phyloP scores from a whole-genome alignment of 768 basidiomycete genomes.

The Leccinum boreale region DNA sequence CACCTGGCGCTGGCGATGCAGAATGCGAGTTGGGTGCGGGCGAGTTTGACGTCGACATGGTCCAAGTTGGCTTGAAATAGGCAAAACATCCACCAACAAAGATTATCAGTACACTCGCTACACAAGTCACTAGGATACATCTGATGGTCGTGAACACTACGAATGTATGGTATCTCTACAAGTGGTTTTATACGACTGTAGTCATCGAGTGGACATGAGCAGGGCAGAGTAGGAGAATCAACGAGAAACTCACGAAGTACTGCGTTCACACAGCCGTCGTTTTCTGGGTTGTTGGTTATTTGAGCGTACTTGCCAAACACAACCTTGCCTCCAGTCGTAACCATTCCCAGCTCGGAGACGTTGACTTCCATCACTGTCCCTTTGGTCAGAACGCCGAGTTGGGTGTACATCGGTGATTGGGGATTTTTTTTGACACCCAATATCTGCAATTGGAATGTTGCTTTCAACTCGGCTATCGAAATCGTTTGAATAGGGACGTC shows the following conservation, averaged over 20 bases:
- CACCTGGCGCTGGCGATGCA: slow-evolving; percentile 29
- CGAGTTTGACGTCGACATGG: slow-evolving; percentile 31
- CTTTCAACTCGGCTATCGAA: slow-evolving; percentile 84
- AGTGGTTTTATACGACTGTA: slow-evolving; percentile 25
- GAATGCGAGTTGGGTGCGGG: slow-evolving; percentile 29
- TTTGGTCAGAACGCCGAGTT: slow-evolving; percentile 95
- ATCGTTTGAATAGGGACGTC: neutral
- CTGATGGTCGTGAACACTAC: neutral
- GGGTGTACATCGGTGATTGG: slow-evolving; percentile 97
- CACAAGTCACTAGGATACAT: slow-evolving; percentile 15
- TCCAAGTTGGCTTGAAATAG: neutral
- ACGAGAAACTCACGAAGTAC: slow-evolving; percentile 67
- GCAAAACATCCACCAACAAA: slow-evolving; percentile 25
- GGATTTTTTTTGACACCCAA: slow-evolving; percentile 99
- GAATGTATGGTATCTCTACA: neutral
- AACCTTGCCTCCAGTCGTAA: slow-evolving; percentile 94
- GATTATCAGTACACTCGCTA: slow-evolving; percentile 4
- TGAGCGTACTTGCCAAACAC: slow-evolving; percentile 94
- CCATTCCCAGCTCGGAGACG: slow-evolving; percentile 97
- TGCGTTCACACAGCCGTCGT: slow-evolving; percentile 95
- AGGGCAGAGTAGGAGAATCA: neutral
- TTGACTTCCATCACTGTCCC: slow-evolving; percentile 99
- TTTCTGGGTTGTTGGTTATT: slow-evolving; percentile 92
- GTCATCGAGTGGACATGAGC: slow-evolving; percentile 2
- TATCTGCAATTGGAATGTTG: slow-evolving; percentile 98